These are phyloP conservation scores for Bipolaris oryzae DNA, from an alignment of 2,329 filamentous ascomycete species.

Conservation along the genomic window DNA sequence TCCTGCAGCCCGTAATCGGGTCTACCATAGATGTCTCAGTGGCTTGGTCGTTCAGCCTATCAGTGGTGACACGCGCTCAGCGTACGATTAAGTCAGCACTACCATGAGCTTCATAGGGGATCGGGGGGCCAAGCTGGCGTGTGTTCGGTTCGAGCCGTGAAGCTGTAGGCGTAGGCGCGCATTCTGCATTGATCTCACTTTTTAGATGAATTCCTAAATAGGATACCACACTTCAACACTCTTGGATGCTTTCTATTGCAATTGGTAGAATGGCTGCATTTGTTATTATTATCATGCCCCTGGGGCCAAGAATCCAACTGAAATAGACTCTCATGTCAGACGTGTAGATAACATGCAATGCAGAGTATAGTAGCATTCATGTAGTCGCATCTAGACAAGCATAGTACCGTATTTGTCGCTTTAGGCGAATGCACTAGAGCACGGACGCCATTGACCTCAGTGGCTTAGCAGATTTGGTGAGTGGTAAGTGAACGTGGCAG, in stretches of 20 bases:
- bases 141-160: neutral
- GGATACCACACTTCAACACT: neutral
- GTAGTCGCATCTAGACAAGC: neutral
- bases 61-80: neutral
- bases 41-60: neutral
- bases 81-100: slow-evolving; percentile 7
- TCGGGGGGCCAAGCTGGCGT: slow-evolving; percentile 1
- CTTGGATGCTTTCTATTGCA: neutral
- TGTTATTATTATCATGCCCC: neutral
- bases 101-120: neutral
- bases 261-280: neutral
- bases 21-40: neutral
- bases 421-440: neutral
- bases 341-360: neutral
- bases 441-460: neutral
- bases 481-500: neutral
- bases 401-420: neutral
- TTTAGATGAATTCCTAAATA: neutral
- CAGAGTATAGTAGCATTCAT: too few species aligned
- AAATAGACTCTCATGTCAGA: neutral
- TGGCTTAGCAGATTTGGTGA: neutral
- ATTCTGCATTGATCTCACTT: neutral
- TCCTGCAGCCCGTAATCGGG: neutral
- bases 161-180: slow-evolving; percentile 1
- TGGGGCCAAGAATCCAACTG: neutral